Evolutionary conservation across 805 yeast genomes (phyloP), one percentile per base, ranked within the genome.

Genomic region (Lipomyces kockii): DNA sequence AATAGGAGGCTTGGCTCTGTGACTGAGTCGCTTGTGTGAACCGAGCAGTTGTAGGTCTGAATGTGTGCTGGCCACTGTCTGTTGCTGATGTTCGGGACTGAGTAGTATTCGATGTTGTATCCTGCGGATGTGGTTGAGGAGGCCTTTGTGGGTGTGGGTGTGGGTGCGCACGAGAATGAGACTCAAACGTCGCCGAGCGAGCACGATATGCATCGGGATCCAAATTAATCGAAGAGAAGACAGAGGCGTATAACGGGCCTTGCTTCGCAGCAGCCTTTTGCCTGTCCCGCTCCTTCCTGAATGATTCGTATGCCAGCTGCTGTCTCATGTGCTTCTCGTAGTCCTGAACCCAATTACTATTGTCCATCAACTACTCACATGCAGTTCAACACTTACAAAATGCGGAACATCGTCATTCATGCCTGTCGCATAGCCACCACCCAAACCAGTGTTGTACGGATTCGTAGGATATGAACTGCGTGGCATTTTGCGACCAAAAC

Each of bases 371-470:
- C 34, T 29, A 17, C 49, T 12, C 32, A 2, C 22, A n/a, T 29
- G 20, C 29, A 34, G 9, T 20, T 2, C 46, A 2, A 27, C 22
- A 58, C 69, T 52, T 37, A 66, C 71, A 53, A 68, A 68, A 62
- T 68, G 71, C 14, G 71, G 71, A 20, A 68, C 71, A 32, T 68
- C 71, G 35, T 68, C 65, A 53, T 68, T 68, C 53, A 68, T 7
- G 6, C 71, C 71, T 9, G 71, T 68, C 25, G 71, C 71, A 56
- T 68, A 68, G 11, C 71, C 71, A 17, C 69, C 71, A 11, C 71
- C 71, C 29, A 65, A 54, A 0, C 71, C 71, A 2, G 63, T 11
- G 27, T 68, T 68, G 17, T 29, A 14, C 34, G 60, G 63, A 49
- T 62, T 66, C 32, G 46, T 46, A 27, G 69, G 58, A 52, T 68